Conservation (phyloP, 345 rosid species). For the Salix udensis region DNA sequence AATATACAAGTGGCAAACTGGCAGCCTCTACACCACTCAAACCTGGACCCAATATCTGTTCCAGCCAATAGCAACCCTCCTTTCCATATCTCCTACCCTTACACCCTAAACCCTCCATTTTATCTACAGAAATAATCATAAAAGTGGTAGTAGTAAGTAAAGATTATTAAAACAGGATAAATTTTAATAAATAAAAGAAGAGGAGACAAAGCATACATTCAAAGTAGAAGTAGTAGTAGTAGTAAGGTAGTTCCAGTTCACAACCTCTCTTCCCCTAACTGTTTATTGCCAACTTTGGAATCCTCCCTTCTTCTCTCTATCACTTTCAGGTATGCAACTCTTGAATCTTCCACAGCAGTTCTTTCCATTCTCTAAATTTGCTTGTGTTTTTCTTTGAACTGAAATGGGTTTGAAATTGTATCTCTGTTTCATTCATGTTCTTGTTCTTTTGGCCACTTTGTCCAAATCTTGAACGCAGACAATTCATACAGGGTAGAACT, state of each 20-base stretch:
- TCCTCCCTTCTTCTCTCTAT: not conserved
- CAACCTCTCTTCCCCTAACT: not conserved
- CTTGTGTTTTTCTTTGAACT: not conserved
- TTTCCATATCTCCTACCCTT: conserved; percentile 44
- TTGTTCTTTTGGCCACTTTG: conserved; percentile 3
- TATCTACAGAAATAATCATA: not conserved
- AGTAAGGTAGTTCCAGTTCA: not conserved
- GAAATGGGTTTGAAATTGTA: not conserved
- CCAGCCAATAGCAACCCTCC: conserved; percentile 51
- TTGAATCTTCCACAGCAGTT: not conserved
- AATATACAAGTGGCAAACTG: conserved; percentile 12
- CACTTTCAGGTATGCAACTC: conserved; percentile 2
- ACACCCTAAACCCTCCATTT: not conserved
- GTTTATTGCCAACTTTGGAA: conserved; percentile 7
- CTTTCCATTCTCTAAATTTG: not conserved
- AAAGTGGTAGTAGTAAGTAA: not conserved
- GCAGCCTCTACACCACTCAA: conserved; percentile 45
- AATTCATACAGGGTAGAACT: not conserved
- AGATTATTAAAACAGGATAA: not conserved
- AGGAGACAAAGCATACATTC: not conserved
- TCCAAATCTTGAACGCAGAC: not conserved
- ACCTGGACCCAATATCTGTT: conserved; percentile 43
- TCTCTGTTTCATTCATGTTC: not conserved
- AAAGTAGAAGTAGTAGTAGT: not conserved
- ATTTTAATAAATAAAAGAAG: not conserved